Base-by-base conservation (phyloP, 2,329 filamentous ascomycete genomes). In the Arachnopeziza araneosa region DNA sequence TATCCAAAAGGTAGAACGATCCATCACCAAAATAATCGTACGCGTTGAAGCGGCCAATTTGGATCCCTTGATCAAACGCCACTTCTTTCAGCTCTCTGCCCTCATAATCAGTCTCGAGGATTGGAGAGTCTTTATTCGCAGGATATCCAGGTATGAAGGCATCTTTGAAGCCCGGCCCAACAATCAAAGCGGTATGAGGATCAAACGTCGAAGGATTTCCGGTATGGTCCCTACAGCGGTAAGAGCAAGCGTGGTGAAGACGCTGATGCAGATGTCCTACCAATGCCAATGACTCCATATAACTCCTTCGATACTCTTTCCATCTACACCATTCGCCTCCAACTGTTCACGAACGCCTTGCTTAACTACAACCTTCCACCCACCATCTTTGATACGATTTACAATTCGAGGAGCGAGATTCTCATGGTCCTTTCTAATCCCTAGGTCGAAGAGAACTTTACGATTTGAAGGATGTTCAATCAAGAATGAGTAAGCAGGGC, bases 1-100 rank as follows among this genome's bases (percentile, higher is more conserved):
- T 72, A 60, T 79, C 75, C 0, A 79, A 65, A 1, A 85, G 72
- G 66, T 83, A 84, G 63, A 86, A 82, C 23, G 73, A 77, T 0
- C 81, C 82, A 66, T 85, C 82, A 2, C 77, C 77, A 58, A 83
- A 85, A 66, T 78, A 84, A 66, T 85, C 82, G 24, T 73, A 70
- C 1, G 79, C 79, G 32, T 73, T 65, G 66, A 80, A 81, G 9
- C 74, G 67, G 1, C 78, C 79, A 22, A 81, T 77, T 60, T 75
- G 73, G 2, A 78, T 59, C 5, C 64, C 68, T n/a, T 68, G 62
- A 50, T 71, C 66, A 50, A 73, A 71, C n/a, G 69, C 61, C 44
- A 78, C 67, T 50, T 72, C 69, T 22, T 58, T 63, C 1, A 78
- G 65, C 24, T 75, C 64, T 50, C 78, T 71, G 5, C 63, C 68